Percentiles rank a stretch among this genome's conserved stretches.
Conservation (phyloP, 305 asterid genomes). For the Fraxinus paxiana region DNA sequence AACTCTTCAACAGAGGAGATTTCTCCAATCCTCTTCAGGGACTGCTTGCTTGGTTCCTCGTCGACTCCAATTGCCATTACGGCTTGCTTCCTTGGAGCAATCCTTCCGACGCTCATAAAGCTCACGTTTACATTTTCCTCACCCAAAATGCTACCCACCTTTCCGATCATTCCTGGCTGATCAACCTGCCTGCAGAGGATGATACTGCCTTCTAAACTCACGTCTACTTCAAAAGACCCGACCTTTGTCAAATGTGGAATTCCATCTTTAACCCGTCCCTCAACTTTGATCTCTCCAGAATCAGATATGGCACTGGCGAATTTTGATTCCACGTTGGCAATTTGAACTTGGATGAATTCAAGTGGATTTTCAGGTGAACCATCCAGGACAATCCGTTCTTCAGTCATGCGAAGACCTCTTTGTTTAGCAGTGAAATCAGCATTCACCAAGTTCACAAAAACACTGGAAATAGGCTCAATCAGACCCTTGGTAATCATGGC, state of each 20-base stretch:
- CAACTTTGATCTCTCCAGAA: slow-evolving; percentile 72
- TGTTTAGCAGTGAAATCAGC: slow-evolving; percentile 94
- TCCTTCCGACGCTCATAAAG: slow-evolving; percentile 91
- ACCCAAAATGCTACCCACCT: slow-evolving; percentile 75
- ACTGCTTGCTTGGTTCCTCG: slow-evolving; percentile 69
- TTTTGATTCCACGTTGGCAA: slow-evolving; percentile 73
- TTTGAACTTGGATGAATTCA: slow-evolving; percentile 70
- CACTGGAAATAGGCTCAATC: slow-evolving; percentile 81
- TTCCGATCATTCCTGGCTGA: slow-evolving; percentile 96
- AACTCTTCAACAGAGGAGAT: slow-evolving; percentile 76
- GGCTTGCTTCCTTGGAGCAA: slow-evolving; percentile 82
- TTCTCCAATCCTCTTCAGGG: slow-evolving; percentile 86
- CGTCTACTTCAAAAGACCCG: slow-evolving; percentile 86
- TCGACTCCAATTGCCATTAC: slow-evolving; percentile 98
- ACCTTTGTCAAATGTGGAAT: slow-evolving; percentile 79
- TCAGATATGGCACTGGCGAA: slow-evolving; percentile 86
- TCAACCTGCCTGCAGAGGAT: slow-evolving; percentile 93
- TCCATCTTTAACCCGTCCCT: slow-evolving; percentile 83
- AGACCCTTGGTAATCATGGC: slow-evolving; percentile 96
- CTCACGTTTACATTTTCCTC: slow-evolving; percentile 85
- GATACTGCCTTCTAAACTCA: slow-evolving; percentile 83
- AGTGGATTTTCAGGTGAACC: slow-evolving; percentile 88
- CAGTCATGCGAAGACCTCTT: slow-evolving; percentile 70
- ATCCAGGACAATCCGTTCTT: slow-evolving; percentile 59
- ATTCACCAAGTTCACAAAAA: slow-evolving; percentile 70